Evolutionary conservation across 495 filamentous ascomycete genomes (phyloP).

Genomic region (Astrothelium subdiscretum): DNA sequence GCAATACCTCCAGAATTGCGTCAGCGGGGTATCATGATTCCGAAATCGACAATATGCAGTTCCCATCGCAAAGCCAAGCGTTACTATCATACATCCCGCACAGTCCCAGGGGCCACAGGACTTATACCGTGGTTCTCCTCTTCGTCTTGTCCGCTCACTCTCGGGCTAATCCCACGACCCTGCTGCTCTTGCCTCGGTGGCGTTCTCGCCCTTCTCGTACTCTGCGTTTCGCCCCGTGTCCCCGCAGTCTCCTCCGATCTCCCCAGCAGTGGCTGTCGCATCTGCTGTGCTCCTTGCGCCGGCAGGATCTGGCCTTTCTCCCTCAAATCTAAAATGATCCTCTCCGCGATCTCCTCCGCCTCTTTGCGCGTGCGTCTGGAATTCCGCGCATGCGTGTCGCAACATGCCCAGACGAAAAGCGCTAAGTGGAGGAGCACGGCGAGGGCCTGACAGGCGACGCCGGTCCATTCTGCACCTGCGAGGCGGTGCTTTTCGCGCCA

Average conservation of each 20-base stretch:
- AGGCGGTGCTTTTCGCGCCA: constrained; percentile 5
- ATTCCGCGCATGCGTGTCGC: constrained; percentile 24
- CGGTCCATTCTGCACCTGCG: constrained; percentile 7
- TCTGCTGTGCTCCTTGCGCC: constrained; percentile 1
- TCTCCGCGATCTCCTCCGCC: constrained; percentile 14
- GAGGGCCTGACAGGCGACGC: constrained; percentile 4
- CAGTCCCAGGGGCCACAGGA: background rate
- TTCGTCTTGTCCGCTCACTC: background rate
- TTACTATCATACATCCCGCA: background rate
- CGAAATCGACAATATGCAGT: background rate
- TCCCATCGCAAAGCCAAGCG: background rate
- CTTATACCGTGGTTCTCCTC: background rate
- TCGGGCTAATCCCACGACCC: background rate
- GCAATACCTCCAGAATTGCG: background rate
- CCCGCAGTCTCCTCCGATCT: background rate
- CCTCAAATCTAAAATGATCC: constrained; percentile 17
- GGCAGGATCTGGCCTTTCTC: constrained; percentile 10
- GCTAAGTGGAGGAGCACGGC: constrained; percentile 18
- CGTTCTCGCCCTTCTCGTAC: background rate
- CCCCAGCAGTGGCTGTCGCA: background rate
- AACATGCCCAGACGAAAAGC: constrained; percentile 29
- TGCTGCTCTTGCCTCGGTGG: background rate
- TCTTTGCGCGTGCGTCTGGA: constrained; percentile 18
- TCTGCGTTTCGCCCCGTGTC: background rate
- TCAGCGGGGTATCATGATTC: background rate